Evolutionary conservation across 75 land plant genomes (phyloP).

Genomic region (Ceratopteris richardii): DNA sequence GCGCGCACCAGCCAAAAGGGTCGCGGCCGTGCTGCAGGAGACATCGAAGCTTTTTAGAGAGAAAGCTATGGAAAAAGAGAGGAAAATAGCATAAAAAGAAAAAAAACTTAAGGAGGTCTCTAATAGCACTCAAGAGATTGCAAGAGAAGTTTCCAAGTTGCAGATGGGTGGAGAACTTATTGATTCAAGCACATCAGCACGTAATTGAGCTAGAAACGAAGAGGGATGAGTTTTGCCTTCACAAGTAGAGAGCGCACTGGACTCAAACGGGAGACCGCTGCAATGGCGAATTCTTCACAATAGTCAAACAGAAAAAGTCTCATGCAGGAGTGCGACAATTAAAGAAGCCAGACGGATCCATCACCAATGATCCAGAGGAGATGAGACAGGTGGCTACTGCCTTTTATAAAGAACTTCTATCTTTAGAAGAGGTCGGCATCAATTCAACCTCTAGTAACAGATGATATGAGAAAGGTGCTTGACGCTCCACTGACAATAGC

Average conservation of each 20-base stretch:
- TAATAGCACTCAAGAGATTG: not conserved
- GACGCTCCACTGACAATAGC: not conserved
- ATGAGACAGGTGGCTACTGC: not conserved
- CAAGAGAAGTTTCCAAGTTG: not conserved
- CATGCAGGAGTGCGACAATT: slow-evolving; percentile 1
- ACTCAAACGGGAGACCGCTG: not conserved
- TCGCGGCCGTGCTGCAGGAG: not conserved
- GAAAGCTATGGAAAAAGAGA: not conserved
- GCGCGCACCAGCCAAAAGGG: not conserved
- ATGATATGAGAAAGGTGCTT: not conserved
- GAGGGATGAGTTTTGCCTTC: slow-evolving; percentile 1
- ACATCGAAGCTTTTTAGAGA: not conserved
- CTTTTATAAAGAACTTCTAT: not conserved
- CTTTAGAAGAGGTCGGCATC: not conserved
- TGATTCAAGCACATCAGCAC: not conserved
- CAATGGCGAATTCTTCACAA: not conserved
- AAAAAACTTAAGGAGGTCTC: not conserved
- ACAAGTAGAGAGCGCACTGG: not conserved
- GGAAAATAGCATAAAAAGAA: not conserved
- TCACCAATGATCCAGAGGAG: slow-evolving; percentile 3
- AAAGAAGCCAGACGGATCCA: not conserved
- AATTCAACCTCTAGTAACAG: not conserved
- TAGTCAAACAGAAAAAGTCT: not conserved
- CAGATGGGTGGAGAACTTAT: not conserved
- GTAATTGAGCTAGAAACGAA: not conserved